Conservation (phyloP, 179 eudicot species). For the Carnegiea gigantea region DNA sequence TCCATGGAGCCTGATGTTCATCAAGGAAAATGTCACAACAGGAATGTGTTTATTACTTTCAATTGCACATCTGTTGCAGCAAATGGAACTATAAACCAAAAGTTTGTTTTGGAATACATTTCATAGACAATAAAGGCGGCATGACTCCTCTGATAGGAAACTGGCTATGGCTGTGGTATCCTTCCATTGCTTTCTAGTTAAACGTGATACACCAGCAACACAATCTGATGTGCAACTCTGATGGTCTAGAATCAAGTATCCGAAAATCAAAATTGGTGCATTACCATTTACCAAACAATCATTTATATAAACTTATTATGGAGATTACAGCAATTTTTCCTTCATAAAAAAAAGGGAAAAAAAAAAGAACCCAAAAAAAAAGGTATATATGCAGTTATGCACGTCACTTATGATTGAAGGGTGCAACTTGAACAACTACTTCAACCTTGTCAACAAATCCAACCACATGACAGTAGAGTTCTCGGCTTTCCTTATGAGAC, state of each 20-base stretch:
- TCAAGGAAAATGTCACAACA: slow-evolving; percentile 10
- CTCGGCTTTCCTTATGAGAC: too few species aligned
- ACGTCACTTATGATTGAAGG: background rate
- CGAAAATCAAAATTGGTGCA: background rate
- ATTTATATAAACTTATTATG: background rate
- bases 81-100: background rate
- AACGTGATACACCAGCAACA: background rate
- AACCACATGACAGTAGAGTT: background rate
- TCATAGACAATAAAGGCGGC: background rate
- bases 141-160: background rate
- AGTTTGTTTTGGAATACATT: background rate
- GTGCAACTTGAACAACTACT: background rate
- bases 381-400: background rate
- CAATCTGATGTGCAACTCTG: background rate
- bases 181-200: background rate
- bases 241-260: background rate
- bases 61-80: background rate
- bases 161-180: background rate
- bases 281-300: background rate
- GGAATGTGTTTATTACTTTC: background rate
- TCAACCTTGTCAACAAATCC: background rate
- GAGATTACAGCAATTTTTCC: background rate
- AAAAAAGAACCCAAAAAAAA: background rate
- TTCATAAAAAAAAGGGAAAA: background rate
- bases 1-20: slow-evolving; percentile 76